These are phyloP conservation scores for Scedosporium apiospermum DNA, from an alignment of 2,329 filamentous ascomycete genomes.

Conservation along the genomic window DNA sequence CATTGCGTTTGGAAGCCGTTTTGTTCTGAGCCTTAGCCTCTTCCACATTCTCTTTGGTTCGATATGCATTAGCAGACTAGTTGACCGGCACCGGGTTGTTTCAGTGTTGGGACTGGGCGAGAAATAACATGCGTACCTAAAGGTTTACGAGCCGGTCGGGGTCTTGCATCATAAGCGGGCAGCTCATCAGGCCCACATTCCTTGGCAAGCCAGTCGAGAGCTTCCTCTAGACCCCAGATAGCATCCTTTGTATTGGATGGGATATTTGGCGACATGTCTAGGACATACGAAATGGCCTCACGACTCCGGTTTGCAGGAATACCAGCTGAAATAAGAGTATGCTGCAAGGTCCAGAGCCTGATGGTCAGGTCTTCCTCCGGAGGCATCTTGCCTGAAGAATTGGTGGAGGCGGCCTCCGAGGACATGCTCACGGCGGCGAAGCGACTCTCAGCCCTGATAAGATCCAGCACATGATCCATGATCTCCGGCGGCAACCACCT, in stretches of 20 bases:
- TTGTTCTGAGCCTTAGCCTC: background rate
- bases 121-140: slow-evolving; percentile 15
- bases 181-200: slow-evolving; percentile 61
- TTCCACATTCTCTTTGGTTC: background rate
- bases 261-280: slow-evolving; percentile 58
- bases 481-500: slow-evolving; percentile 77
- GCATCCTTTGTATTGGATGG: slow-evolving; percentile 48
- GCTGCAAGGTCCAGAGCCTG: slow-evolving; percentile 76
- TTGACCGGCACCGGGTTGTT: background rate
- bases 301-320: slow-evolving; percentile 57
- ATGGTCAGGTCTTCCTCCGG: slow-evolving; percentile 71
- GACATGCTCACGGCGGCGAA: slow-evolving; percentile 29
- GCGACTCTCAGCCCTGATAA: slow-evolving; percentile 58
- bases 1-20: slow-evolving; percentile 7
- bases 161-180: slow-evolving; percentile 56
- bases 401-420: slow-evolving; percentile 26
- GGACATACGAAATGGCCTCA: slow-evolving; percentile 54
- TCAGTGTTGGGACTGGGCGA: background rate
- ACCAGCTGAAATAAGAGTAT: slow-evolving; percentile 58
- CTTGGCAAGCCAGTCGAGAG: slow-evolving; percentile 81
- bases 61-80: background rate
- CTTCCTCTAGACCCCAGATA: slow-evolving; percentile 80
- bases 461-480: slow-evolving; percentile 64
- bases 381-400: slow-evolving; percentile 35
- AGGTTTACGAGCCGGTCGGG: slow-evolving; percentile 16